phyloP scores from a whole-genome alignment of 2,329 filamentous ascomycete genomes.

The Colletotrichum tabaci region DNA sequence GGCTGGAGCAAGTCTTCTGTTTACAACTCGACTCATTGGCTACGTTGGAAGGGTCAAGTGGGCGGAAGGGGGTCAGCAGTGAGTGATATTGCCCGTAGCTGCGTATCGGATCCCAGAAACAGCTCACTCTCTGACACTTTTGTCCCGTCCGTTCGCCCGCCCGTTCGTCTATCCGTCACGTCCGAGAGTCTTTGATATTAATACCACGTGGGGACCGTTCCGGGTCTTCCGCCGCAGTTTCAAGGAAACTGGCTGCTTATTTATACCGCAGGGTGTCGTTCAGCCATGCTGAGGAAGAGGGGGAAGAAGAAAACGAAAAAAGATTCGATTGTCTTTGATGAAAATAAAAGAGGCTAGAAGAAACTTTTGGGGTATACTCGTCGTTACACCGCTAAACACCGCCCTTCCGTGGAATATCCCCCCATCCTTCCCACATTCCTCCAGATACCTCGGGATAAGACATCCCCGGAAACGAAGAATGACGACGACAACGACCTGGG shows the following conservation, averaged over 20 bases:
- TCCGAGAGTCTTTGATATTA: neutral
- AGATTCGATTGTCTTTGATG: constrained; percentile 4
- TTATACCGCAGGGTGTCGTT: constrained; percentile 10
- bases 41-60: neutral
- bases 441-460: constrained; percentile 13
- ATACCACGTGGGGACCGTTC: constrained; percentile 10
- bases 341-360: constrained; percentile 11
- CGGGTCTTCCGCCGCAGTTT: neutral
- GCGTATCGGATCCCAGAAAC: neutral
- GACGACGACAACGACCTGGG: neutral
- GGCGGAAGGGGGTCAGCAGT: neutral
- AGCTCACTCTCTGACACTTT: neutral
- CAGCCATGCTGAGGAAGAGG: neutral
- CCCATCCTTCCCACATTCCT: neutral
- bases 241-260: neutral
- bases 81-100: too few species aligned
- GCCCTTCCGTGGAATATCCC: constrained; percentile 8
- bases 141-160: neutral
- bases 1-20: neutral
- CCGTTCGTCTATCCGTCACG: neutral
- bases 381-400: constrained; percentile 36
- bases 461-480: neutral
- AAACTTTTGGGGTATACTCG: constrained; percentile 36
- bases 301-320: neutral
- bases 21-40: neutral